phyloP scores from a whole-genome alignment of 2,329 filamentous ascomycete species.

The Ophiostoma tasmaniense region DNA sequence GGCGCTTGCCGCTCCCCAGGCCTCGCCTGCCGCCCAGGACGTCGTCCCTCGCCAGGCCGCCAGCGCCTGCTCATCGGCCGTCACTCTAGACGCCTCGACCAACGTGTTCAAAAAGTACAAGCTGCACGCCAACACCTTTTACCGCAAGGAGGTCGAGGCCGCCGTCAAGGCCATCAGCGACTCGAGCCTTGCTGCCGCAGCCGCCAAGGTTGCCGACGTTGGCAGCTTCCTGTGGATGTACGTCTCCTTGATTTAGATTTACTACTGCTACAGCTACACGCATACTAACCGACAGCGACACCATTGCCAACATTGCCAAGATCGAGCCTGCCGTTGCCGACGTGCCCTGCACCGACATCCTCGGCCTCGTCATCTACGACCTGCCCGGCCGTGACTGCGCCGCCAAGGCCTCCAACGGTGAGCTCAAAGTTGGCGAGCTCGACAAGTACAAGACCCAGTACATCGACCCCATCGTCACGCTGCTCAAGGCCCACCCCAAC shows the following conservation, averaged over 20 bases:
- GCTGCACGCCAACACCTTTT: slow-evolving; percentile 33
- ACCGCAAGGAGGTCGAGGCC: slow-evolving; percentile 31
- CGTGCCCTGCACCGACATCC: slow-evolving; percentile 32
- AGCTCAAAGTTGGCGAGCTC: slow-evolving; percentile 47
- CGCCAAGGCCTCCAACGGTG: slow-evolving; percentile 55
- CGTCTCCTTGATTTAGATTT: background rate
- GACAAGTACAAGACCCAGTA: slow-evolving; percentile 35
- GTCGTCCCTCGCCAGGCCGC: slow-evolving; percentile 25
- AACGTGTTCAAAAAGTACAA: slow-evolving; percentile 33
- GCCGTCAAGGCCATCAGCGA: slow-evolving; percentile 27
- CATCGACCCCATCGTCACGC: slow-evolving; percentile 40
- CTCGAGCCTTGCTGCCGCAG: slow-evolving; percentile 25
- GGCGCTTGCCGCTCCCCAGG: slow-evolving; percentile 29
- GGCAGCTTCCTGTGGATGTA: slow-evolving; percentile 35
- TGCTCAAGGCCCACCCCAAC: slow-evolving; percentile 46
- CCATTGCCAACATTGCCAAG: slow-evolving; percentile 32
- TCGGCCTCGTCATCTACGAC: slow-evolving; percentile 52
- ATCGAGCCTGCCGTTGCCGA: slow-evolving; percentile 31
- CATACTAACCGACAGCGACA: slow-evolving; percentile 23
- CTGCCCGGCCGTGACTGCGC: slow-evolving; percentile 56
- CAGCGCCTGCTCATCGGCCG: slow-evolving; percentile 28
- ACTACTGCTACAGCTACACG: background rate
- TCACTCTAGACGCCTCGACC: slow-evolving; percentile 32
- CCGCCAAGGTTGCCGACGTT: slow-evolving; percentile 31
- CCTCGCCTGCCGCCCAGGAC: slow-evolving; percentile 19